Conservation (phyloP, 2,329 filamentous ascomycete species). For the Trichoderma lentiforme region DNA sequence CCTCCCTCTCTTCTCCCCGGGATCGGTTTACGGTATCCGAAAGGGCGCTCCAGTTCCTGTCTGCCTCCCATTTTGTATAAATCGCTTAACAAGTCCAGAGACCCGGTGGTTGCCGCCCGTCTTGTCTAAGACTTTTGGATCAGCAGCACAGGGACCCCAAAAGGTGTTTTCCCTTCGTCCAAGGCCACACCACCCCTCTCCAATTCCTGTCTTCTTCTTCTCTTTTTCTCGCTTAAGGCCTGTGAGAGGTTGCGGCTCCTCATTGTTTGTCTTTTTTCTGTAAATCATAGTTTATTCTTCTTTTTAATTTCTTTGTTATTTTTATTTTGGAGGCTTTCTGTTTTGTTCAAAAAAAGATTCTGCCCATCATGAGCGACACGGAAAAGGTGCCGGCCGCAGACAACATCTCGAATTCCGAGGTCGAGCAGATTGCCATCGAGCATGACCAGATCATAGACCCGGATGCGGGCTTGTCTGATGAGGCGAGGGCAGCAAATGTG, state of each 20-base stretch:
- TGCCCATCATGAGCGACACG: conserved; percentile 32
- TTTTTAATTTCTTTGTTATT: background rate
- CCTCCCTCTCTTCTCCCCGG: background rate
- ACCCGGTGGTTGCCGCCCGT: conserved; percentile 14
- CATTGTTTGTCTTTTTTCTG: conserved; percentile 9
- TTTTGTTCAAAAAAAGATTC: background rate
- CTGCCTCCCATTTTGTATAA: background rate
- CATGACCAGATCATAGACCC: conserved; percentile 36
- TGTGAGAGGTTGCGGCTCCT: conserved; percentile 12
- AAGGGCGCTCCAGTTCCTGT: background rate
- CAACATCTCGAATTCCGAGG: conserved; percentile 30
- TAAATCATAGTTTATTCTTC: background rate
- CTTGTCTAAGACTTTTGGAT: conserved; percentile 19
- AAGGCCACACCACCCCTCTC: background rate
- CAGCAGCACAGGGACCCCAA: conserved; percentile 2
- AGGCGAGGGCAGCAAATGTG: conserved; percentile 61
- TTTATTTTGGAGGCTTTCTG: background rate
- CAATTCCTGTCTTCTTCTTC: background rate
- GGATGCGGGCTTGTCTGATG: conserved; percentile 62
- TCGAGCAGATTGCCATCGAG: conserved; percentile 27
- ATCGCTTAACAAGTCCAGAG: conserved; percentile 13
- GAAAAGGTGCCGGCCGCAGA: conserved; percentile 31
- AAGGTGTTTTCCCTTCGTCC: conserved; percentile 6
- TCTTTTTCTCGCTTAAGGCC: conserved; percentile 4
- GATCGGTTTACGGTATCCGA: background rate